Evolutionary conservation across 208 protist species (phyloP).

Genomic region (Trypanosomatidae sp.): DNA sequence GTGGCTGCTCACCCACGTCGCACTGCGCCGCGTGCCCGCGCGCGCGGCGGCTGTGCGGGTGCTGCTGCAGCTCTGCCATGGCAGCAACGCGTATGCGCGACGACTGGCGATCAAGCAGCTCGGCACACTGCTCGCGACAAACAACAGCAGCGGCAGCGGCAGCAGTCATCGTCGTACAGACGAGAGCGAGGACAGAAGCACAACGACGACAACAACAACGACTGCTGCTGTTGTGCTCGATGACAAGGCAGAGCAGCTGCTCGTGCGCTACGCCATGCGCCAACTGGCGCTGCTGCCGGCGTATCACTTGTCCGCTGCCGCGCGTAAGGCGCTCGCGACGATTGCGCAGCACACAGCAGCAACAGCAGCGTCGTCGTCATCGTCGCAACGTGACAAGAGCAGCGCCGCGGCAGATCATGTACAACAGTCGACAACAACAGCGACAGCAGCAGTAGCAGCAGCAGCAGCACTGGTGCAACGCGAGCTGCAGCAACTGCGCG

Average conservation of each 20-base stretch:
- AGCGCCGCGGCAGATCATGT: not conserved
- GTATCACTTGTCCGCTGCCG: conserved; percentile 7
- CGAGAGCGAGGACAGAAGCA: too few species aligned
- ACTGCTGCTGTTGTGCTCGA: too few species aligned
- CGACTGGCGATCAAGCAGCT: conserved; percentile 44
- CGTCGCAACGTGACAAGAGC: not conserved
- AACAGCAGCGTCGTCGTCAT: too few species aligned
- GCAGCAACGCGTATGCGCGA: conserved; percentile 27
- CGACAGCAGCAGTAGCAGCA: not conserved
- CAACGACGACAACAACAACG: too few species aligned
- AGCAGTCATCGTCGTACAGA: too few species aligned
- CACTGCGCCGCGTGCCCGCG: conserved; percentile 28
- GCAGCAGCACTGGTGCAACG: not conserved
- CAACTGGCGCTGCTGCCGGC: conserved; percentile 41
- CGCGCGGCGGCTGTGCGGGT: conserved; percentile 46
- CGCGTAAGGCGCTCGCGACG: conserved; percentile 2
- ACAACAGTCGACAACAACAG: too few species aligned
- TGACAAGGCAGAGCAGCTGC: conserved; percentile 25
- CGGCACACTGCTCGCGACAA: conserved; percentile 16
- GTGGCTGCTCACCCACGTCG: conserved; percentile 32
- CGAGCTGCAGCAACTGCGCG: conserved; percentile 11
- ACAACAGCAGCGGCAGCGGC: too few species aligned
- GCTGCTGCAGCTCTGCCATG: conserved; percentile 34
- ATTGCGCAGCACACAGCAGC: not conserved
- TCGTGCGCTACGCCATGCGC: conserved; percentile 52